Base-by-base conservation (phyloP, 2,329 filamentous ascomycete species). In the Uncinocarpus reesii region DNA sequence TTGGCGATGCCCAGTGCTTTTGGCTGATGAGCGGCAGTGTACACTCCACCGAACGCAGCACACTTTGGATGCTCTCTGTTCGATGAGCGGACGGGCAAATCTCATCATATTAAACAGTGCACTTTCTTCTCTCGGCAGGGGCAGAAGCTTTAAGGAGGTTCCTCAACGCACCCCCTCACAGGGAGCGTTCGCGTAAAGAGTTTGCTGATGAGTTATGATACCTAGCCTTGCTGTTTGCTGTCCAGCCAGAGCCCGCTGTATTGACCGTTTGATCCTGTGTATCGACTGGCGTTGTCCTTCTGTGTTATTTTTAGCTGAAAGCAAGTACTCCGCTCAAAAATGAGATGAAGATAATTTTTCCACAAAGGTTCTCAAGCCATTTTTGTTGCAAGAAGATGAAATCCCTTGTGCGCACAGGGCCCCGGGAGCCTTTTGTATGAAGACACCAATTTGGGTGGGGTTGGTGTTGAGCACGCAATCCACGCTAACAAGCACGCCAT, bases 1-100 rank as follows among this genome's bases (percentile, higher is more conserved):
- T 18, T 11, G n/a, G 13, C 18, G 16, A 24, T 16, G 23, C 13
- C 13, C 35, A 31, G 18, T 47, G 36, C 24, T 16, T 24, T 28
- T n/a, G 26, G 18, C 45, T 36, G 34, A 54, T 18, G 16, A 20
- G 15, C 36, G 23, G 32, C 51, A 76, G 73, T 93, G 52, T 92
- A 92, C 62, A 90, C 86, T 11, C 89, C 89, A 29, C 89, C 89
- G 2, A 93, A 95, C 59, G 88, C 90, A 31, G 86, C 86, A 31
- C 83, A 78, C 51, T 78, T 79, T 52, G 89, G 89, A 20, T 94
- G 86, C 65, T 77, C 86, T 59, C 79, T 90, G 60, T 95, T 90
- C 64, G 78, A 90, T 59, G 77, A 81, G 54, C 73, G 74, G 57
- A 93, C 86, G 2, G 85, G 89, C 46, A 80, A 80, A 65, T 79